Conservation (phyloP, 768 basidiomycete species). For the Hygrocybe coccinea region DNA sequence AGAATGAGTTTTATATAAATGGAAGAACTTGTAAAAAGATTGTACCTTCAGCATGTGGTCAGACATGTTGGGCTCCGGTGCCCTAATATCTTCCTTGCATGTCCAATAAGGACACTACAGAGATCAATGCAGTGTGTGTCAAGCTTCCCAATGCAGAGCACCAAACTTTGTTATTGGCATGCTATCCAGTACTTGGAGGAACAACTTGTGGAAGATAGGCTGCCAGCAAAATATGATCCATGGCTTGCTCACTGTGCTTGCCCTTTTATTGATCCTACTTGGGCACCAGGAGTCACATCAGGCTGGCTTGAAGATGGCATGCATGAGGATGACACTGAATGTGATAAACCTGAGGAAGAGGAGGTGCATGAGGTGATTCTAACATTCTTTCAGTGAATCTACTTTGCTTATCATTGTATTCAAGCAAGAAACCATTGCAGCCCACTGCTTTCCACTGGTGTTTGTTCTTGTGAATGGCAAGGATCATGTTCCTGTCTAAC, state of each 20-base stretch:
- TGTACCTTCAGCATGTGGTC: no score
- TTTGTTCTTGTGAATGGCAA: background rate
- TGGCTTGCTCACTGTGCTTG: slow-evolving; percentile 23
- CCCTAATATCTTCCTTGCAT: no score
- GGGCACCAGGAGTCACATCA: slow-evolving; percentile 13
- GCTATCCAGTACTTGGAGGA: slow-evolving; percentile 26
- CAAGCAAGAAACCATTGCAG: background rate
- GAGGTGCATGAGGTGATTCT: no score
- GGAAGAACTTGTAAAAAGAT: no score
- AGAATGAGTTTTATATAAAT: no score
- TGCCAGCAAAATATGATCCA: slow-evolving; percentile 27
- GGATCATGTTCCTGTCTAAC: background rate
- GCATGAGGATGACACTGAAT: no score
- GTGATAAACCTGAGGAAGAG: no score
- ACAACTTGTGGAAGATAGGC: slow-evolving; percentile 22
- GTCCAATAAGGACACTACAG: slow-evolving; percentile 28
- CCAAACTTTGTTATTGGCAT: slow-evolving; percentile 39
- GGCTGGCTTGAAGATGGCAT: no score
- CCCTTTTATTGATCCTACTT: slow-evolving; percentile 21
- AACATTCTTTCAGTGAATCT: no score
- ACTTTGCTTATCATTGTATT: background rate
- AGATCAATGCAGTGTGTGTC: slow-evolving; percentile 29
- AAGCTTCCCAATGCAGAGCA: slow-evolving; percentile 31
- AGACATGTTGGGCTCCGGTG: no score
- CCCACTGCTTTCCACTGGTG: background rate